These are phyloP conservation scores for Botryotinia globosa DNA, from an alignment of 2,329 filamentous ascomycete species.

Conservation along the genomic window DNA sequence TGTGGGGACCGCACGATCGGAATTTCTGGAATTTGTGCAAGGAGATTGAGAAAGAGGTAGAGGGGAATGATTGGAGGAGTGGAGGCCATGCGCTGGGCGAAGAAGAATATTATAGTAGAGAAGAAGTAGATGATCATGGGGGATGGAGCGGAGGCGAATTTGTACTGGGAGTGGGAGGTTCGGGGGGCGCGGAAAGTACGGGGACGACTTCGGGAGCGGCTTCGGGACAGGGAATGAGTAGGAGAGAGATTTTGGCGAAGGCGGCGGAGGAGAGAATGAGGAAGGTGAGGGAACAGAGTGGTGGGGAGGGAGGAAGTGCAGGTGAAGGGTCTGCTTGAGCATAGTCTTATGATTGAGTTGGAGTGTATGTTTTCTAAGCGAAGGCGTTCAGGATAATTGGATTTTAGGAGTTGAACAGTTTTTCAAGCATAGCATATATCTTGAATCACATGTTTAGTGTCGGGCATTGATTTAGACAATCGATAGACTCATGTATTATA, in stretches of 20 bases:
- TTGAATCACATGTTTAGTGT: too few relatives aligned
- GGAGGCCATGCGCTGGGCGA: constrained; percentile 62
- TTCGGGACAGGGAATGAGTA: constrained; percentile 49
- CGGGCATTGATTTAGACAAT: background rate
- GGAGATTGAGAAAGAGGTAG: constrained; percentile 84
- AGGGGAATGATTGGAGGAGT: constrained; percentile 71
- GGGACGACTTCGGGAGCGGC: constrained; percentile 24
- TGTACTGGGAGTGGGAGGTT: constrained; percentile 59
- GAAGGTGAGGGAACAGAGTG: constrained; percentile 32
- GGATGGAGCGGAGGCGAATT: constrained; percentile 80
- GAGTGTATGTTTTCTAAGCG: background rate
- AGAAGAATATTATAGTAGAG: constrained; percentile 53
- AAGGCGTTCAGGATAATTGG: background rate
- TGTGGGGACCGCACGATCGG: constrained; percentile 77
- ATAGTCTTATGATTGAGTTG: background rate
- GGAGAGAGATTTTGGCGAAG: constrained; percentile 71
- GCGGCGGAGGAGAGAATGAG: constrained; percentile 62
- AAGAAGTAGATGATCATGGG: constrained; percentile 62
- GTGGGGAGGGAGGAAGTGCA: background rate
- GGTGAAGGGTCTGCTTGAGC: constrained; percentile 1
- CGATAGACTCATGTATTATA: background rate
- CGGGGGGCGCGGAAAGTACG: constrained; percentile 42
- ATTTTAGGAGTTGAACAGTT: background rate
- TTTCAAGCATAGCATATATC: background rate
- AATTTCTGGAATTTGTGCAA: constrained; percentile 88